These are phyloP conservation scores for Tetracladium maxilliforme DNA, from an alignment of 2,329 filamentous ascomycete species.

Conservation along the genomic window DNA sequence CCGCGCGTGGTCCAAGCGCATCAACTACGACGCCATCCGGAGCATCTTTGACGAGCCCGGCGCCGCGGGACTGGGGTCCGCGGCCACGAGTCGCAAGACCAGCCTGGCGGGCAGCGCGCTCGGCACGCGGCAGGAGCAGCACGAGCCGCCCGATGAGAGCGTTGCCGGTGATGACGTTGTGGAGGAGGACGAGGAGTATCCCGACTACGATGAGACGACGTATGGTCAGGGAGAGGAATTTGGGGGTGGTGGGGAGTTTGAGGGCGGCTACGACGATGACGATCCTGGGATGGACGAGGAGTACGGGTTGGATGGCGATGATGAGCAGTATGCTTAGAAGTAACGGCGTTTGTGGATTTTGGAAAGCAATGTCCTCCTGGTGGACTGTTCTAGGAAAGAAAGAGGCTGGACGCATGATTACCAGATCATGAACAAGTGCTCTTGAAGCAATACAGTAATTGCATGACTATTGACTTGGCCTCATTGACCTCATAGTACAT, in stretches of 20 bases:
- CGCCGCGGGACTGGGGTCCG: conserved; percentile 30
- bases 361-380: too few species aligned
- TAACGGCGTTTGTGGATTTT: too few species aligned
- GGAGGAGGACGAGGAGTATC: conserved; percentile 19
- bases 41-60: conserved; percentile 30
- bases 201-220: conserved; percentile 13
- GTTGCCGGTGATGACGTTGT: conserved; percentile 19
- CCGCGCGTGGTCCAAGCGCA: conserved; percentile 56
- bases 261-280: too few species aligned
- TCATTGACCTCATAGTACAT: too few species aligned
- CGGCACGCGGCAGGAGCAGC: conserved; percentile 12
- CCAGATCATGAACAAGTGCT: too few species aligned
- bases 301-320: background rate
- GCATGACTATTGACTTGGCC: too few species aligned
- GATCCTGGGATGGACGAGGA: background rate
- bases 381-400: too few species aligned
- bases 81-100: conserved; percentile 26
- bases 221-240: background rate
- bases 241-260: background rate
- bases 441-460: too few species aligned
- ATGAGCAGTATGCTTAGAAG: background rate
- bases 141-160: conserved; percentile 10
- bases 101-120: conserved; percentile 23
- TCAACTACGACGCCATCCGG: conserved; percentile 54
- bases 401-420: too few species aligned